Conservation (phyloP, 768 basidiomycete genomes). For the Gloeopeniophorella convolvens region DNA sequence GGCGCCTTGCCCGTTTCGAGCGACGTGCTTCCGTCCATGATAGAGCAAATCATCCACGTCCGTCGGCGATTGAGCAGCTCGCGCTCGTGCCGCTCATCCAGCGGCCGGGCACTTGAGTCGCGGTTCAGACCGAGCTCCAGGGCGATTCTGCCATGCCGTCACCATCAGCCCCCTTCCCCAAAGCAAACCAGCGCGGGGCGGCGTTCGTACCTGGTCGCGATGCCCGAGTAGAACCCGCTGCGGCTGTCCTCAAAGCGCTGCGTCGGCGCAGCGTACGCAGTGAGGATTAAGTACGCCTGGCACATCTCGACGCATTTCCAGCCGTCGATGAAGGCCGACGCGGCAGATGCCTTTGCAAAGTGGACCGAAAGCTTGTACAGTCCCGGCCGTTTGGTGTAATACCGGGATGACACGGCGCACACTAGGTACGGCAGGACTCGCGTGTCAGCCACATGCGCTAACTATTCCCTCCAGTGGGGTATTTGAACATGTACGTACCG, state of each 20-base stretch:
- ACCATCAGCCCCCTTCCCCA: too few relatives aligned
- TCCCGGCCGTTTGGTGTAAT: slow-evolving; percentile 48
- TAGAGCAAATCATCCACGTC: slow-evolving; percentile 72
- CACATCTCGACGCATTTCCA: slow-evolving; percentile 68
- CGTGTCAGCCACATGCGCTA: background rate
- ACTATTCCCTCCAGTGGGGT: background rate
- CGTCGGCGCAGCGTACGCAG: slow-evolving; percentile 55
- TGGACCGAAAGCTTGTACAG: slow-evolving; percentile 54
- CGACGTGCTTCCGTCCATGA: slow-evolving; percentile 69
- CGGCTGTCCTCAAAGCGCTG: slow-evolving; percentile 65
- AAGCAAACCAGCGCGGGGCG: background rate
- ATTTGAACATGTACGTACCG: too few relatives aligned
- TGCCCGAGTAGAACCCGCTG: slow-evolving; percentile 66
- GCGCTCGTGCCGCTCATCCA: slow-evolving; percentile 49
- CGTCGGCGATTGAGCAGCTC: slow-evolving; percentile 66
- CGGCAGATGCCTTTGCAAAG: slow-evolving; percentile 56
- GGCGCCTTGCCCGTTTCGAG: slow-evolving; percentile 71
- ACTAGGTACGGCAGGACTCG: slow-evolving; percentile 37
- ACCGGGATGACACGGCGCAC: slow-evolving; percentile 64
- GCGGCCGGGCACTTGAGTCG: slow-evolving; percentile 34
- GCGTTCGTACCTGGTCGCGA: slow-evolving; percentile 50
- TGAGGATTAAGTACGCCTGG: slow-evolving; percentile 68
- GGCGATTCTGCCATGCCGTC: slow-evolving; percentile 44
- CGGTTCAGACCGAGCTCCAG: slow-evolving; percentile 65
- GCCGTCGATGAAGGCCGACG: slow-evolving; percentile 52